Evolutionary conservation across 2,329 filamentous ascomycete genomes (phyloP).

Genomic region (Aureobasidium sp.): DNA sequence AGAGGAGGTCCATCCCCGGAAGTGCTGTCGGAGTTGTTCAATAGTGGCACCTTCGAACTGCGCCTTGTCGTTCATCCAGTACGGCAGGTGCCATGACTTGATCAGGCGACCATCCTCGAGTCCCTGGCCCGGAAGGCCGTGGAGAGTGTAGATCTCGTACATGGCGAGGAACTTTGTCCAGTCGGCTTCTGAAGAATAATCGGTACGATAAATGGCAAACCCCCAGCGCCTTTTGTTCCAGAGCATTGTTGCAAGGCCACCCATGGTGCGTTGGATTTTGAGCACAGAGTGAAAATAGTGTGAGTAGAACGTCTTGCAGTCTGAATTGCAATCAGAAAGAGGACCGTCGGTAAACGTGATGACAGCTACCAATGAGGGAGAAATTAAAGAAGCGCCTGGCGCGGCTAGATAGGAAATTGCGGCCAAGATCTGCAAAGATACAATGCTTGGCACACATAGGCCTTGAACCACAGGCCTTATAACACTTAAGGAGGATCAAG

Average conservation of each 20-base stretch:
- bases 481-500: no score
- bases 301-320: no score
- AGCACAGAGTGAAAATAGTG: no score
- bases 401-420: no score
- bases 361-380: no score
- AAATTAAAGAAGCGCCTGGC: no score
- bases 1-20: not conserved
- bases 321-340: no score
- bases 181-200: not conserved
- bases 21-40: not conserved
- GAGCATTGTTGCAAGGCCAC: not conserved
- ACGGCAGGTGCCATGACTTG: not conserved
- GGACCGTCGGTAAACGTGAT: no score
- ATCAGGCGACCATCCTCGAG: not conserved
- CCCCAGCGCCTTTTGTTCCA: not conserved
- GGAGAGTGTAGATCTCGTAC: not conserved
- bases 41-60: not conserved
- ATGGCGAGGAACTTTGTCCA: not conserved
- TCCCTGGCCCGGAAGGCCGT: not conserved
- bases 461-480: no score
- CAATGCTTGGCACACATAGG: no score
- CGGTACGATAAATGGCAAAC: not conserved
- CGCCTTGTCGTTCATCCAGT: not conserved
- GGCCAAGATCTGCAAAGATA: no score
- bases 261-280: not conserved